These are phyloP conservation scores for Colletotrichum nymphaeae DNA, from an alignment of 2,329 filamentous ascomycete genomes.

Conservation along the genomic window DNA sequence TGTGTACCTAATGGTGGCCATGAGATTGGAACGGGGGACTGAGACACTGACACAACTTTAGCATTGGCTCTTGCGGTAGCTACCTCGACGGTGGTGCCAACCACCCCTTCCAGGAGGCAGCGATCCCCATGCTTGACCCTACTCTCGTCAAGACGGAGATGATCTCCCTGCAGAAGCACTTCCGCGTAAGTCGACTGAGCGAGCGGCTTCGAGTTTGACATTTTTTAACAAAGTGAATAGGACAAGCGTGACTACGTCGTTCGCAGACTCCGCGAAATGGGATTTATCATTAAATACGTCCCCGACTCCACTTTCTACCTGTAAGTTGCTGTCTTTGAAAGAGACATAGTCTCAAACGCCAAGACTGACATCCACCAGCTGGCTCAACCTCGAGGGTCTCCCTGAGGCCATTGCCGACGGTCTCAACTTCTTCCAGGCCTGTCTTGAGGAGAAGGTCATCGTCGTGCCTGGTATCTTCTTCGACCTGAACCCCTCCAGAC, in stretches of 20 bases:
- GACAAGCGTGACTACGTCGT: slow-evolving; percentile 95
- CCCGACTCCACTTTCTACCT: slow-evolving; percentile 97
- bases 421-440: slow-evolving; percentile 96
- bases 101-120: slow-evolving; percentile 94
- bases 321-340: slow-evolving; percentile 56
- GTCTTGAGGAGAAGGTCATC: slow-evolving; percentile 93
- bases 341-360: not conserved
- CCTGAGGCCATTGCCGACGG: slow-evolving; percentile 90
- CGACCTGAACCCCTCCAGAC: slow-evolving; percentile 89
- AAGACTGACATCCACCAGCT: slow-evolving; percentile 42
- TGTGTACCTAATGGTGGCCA: not conserved
- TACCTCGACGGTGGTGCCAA: slow-evolving; percentile 96
- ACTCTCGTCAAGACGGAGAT: slow-evolving; percentile 84
- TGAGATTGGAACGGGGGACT: not conserved
- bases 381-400: slow-evolving; percentile 73
- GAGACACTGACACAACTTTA: slow-evolving; percentile 38
- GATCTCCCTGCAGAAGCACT: slow-evolving; percentile 88
- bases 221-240: slow-evolving; percentile 46
- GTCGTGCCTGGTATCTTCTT: slow-evolving; percentile 99
- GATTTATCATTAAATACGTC: slow-evolving; percentile 85
- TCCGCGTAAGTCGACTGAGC: slow-evolving; percentile 64
- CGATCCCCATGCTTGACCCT: slow-evolving; percentile 93
- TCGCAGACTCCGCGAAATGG: slow-evolving; percentile 82
- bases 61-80: slow-evolving; percentile 88
- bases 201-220: not conserved